These are phyloP conservation scores for Casaregolazyma suthepensis DNA, from an alignment of 1,139 yeast genomes.

Conservation along the genomic window DNA sequence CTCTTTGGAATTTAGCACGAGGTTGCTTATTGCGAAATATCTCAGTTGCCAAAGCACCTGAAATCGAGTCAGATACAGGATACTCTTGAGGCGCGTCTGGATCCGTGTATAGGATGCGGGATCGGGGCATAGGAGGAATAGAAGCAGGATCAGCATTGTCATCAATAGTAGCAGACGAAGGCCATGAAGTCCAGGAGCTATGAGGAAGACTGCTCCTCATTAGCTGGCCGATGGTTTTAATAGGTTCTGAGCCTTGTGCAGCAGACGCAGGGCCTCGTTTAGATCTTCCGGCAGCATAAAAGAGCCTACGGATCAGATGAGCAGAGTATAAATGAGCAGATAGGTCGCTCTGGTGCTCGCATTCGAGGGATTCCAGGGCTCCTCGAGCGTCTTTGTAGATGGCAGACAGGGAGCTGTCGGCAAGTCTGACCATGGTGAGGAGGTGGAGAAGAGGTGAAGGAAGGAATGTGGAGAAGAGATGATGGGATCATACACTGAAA, in stretches of 20 bases:
- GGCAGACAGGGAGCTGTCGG: slow-evolving; percentile 1
- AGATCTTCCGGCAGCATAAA: not conserved
- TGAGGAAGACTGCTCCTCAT: slow-evolving; percentile 2
- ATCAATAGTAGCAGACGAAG: not conserved
- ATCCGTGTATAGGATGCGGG: slow-evolving; percentile 13
- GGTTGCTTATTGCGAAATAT: not conserved
- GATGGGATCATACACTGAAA: too few relatives aligned
- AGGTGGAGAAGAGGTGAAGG: not conserved
- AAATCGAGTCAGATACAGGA: not conserved
- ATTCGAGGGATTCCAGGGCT: slow-evolving; percentile 21
- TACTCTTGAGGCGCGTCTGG: slow-evolving; percentile 3
- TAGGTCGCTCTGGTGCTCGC: slow-evolving; percentile 23
- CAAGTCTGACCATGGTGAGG: not conserved
- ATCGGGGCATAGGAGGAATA: slow-evolving; percentile 13
- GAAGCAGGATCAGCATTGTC: not conserved
- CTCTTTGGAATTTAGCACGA: slow-evolving; percentile 6
- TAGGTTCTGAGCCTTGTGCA: not conserved
- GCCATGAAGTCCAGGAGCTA: slow-evolving; percentile 7
- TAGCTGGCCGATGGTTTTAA: not conserved
- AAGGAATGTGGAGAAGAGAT: not conserved
- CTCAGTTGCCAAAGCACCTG: not conserved
- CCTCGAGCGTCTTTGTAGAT: slow-evolving; percentile 15
- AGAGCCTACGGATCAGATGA: slow-evolving; percentile 16
- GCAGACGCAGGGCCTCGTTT: slow-evolving; percentile 1
- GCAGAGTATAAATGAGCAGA: slow-evolving; percentile 28